Evolutionary conservation across 345 rosid species (phyloP).

Genomic region (Syzygium jambos): DNA sequence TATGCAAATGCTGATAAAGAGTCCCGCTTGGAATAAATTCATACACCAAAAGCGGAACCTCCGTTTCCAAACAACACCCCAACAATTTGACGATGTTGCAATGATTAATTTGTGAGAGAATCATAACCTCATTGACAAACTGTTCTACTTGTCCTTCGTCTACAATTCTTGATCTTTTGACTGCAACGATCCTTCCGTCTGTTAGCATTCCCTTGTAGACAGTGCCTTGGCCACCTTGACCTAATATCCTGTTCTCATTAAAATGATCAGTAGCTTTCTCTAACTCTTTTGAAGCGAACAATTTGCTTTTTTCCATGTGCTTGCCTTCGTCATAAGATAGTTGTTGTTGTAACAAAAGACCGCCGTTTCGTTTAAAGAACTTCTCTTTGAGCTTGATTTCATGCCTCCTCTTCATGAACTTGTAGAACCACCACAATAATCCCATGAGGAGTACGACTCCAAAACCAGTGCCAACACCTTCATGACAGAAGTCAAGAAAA

Average conservation of each 20-base stretch:
- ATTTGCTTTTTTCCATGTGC: not conserved
- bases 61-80: conserved; percentile 10
- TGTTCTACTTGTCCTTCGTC: conserved; percentile 1
- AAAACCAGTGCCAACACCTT: conserved; percentile 1
- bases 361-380: conserved; percentile 4
- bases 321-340: not conserved
- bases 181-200: conserved; percentile 4
- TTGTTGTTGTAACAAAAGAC: not conserved
- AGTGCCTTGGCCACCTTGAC: not conserved
- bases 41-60: conserved; percentile 6
- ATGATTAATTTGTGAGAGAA: conserved; percentile 6
- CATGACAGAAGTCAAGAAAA: not conserved
- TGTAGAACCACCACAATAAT: not conserved
- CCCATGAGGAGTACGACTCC: not conserved
- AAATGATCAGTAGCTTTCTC: conserved; percentile 1
- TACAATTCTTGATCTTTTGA: not conserved
- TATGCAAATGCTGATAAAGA: not conserved
- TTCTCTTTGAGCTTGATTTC: conserved; percentile 2
- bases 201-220: conserved; percentile 5
- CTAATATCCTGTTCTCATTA: not conserved
- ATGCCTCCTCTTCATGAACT: not conserved
- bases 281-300: not conserved
- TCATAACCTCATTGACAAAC: conserved; percentile 8
- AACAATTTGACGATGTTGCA: conserved; percentile 1
- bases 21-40: conserved; percentile 9